phyloP scores from a whole-genome alignment of 73 alveolate genomes.

The Uronychia binucleata region DNA sequence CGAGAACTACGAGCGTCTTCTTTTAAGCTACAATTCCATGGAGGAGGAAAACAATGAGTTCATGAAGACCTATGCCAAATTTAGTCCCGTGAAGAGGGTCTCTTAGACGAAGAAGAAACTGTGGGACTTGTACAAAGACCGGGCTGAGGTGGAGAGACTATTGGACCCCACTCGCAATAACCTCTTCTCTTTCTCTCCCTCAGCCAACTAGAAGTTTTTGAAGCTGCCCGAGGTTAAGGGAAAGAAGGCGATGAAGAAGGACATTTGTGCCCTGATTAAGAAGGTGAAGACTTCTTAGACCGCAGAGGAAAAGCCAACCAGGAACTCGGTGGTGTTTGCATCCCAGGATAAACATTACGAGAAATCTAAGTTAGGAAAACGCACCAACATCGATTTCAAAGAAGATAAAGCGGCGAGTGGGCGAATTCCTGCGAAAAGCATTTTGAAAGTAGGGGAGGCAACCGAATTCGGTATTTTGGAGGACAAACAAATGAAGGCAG shows the following conservation, averaged over 20 bases:
- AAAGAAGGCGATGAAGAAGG: too few relatives aligned
- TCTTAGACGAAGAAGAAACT: not conserved
- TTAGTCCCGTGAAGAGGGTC: not conserved
- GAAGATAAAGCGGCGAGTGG: too few relatives aligned
- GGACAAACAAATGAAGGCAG: too few relatives aligned
- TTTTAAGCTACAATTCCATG: not conserved
- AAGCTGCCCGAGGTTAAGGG: too few relatives aligned
- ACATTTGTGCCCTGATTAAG: too few relatives aligned
- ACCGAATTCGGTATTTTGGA: too few relatives aligned
- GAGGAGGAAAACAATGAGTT: not conserved
- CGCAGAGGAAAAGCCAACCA: not conserved
- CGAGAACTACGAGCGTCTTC: not conserved
- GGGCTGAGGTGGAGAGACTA: not conserved
- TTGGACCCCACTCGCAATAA: not conserved
- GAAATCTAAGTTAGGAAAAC: too few relatives aligned
- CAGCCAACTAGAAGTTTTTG: not conserved
- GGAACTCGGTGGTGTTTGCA: not conserved
- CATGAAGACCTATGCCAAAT: not conserved
- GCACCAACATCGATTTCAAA: too few relatives aligned
- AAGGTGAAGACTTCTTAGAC: not conserved
- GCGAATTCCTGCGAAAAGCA: too few relatives aligned
- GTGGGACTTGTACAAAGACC: not conserved
- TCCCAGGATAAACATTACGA: not conserved
- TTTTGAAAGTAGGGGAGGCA: too few relatives aligned
- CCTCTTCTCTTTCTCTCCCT: not conserved